These are phyloP conservation scores for Boletellus deceptivus DNA, from an alignment of 1,284 basidiomycete species.

Conservation along the genomic window DNA sequence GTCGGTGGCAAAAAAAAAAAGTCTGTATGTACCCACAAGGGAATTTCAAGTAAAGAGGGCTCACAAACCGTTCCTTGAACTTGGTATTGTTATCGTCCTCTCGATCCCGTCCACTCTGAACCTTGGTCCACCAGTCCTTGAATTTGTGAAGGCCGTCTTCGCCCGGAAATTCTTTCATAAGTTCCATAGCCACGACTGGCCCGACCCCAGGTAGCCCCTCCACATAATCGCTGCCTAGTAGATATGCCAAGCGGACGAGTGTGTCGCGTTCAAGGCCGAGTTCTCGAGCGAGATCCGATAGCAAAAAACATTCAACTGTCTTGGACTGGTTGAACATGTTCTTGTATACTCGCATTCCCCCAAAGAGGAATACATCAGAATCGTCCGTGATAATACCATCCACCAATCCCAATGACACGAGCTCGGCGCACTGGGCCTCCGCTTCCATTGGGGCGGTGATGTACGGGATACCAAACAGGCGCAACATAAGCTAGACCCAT, in stretches of 20 bases:
- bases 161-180: constrained; percentile 88
- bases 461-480: constrained; percentile 96
- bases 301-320: constrained; percentile 94
- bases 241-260: constrained; percentile 87
- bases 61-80: constrained; percentile 83
- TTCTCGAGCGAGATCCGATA: constrained; percentile 84
- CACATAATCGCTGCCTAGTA: constrained; percentile 96
- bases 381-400: constrained; percentile 99
- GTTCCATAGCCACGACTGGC: constrained; percentile 95
- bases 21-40: not conserved
- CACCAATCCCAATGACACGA: constrained; percentile 82
- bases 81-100: constrained; percentile 67
- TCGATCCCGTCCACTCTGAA: constrained; percentile 88
- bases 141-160: constrained; percentile 82
- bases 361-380: constrained; percentile 98
- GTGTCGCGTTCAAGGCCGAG: constrained; percentile 86
- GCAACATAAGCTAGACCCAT: constrained; percentile 69
- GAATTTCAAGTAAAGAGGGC: constrained; percentile 33
- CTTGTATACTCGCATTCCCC: constrained; percentile 90
- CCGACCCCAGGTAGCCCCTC: constrained; percentile 95
- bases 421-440: constrained; percentile 96
- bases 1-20: constrained; percentile 15
- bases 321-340: constrained; percentile 99
- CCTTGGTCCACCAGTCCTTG: constrained; percentile 92
- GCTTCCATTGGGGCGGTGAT: constrained; percentile 99